These are phyloP conservation scores for Salvia miltiorrhiza DNA, from an alignment of 257 asterid genomes.

Conservation along the genomic window DNA sequence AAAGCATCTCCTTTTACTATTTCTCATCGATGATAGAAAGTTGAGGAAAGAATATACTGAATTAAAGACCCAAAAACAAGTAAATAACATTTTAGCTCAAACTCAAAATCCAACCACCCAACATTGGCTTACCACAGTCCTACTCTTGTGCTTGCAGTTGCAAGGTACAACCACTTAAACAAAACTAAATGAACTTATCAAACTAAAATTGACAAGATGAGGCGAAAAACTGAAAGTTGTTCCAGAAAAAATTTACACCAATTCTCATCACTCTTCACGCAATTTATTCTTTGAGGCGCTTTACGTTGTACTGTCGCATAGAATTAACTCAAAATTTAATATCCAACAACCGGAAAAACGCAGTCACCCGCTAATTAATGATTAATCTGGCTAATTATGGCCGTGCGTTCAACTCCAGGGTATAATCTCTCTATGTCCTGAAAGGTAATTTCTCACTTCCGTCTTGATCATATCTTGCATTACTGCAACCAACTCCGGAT, in stretches of 20 bases:
- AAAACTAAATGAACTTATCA: not conserved
- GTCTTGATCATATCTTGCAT: conserved; percentile 34
- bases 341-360: not conserved
- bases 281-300: not conserved
- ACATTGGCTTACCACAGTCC: not conserved
- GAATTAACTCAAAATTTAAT: not conserved
- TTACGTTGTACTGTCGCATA: conserved; percentile 8
- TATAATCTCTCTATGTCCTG: conserved; percentile 10
- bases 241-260: too few relatives aligned
- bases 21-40: too few relatives aligned
- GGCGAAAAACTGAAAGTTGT: too few relatives aligned
- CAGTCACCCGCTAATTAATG: not conserved
- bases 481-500: conserved; percentile 26
- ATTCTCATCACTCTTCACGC: not conserved
- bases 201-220: not conserved
- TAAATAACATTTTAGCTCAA: too few relatives aligned
- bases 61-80: too few relatives aligned
- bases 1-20: too few relatives aligned
- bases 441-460: conserved; percentile 38
- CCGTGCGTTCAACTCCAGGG: conserved; percentile 10
- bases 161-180: not conserved
- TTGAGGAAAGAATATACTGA: too few relatives aligned
- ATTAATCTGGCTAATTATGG: not conserved
- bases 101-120: too few relatives aligned
- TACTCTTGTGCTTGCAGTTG: not conserved